Conservation (phyloP, 768 basidiomycete genomes). For the Mrakia gelida region DNA sequence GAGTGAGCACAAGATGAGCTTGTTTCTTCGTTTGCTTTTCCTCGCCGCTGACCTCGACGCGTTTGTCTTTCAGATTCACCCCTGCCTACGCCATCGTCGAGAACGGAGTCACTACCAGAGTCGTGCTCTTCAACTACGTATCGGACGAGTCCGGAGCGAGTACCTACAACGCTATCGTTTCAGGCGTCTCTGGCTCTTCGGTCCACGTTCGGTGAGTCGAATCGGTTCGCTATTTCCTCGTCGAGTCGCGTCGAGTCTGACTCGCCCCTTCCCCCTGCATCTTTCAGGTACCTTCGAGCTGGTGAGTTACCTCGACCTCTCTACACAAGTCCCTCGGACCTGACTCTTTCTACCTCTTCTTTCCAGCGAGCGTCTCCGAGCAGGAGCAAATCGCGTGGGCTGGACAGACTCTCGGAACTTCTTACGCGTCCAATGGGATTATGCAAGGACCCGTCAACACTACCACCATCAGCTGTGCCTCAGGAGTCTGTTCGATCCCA, state of each 20-base stretch:
- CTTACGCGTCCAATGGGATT: constrained; percentile 61
- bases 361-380: constrained; percentile 46
- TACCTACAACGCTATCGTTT: constrained; percentile 54
- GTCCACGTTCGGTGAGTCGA: constrained; percentile 42
- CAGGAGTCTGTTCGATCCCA: constrained; percentile 57
- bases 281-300: not conserved
- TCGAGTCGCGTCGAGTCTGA: not conserved
- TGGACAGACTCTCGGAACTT: constrained; percentile 59
- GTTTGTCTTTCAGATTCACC: constrained; percentile 49
- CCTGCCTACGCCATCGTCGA: constrained; percentile 71
- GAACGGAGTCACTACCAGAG: constrained; percentile 56
- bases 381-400: constrained; percentile 71
- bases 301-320: not conserved
- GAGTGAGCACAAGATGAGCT: not conserved
- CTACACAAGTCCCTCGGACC: not conserved
- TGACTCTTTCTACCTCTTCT: too few species aligned
- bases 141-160: constrained; percentile 58
- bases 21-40: too few species aligned
- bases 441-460: constrained; percentile 56
- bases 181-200: constrained; percentile 48
- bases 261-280: not conserved
- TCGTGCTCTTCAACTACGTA: constrained; percentile 70
- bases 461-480: constrained; percentile 56
- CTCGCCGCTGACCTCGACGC: constrained; percentile 35
- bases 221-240: too few species aligned